A percentile compares a stretch with the other conserved stretches of the same genome.
Conservation (phyloP, 2,329 filamentous ascomycete species). For the Chaetoscypha palmicola region DNA sequence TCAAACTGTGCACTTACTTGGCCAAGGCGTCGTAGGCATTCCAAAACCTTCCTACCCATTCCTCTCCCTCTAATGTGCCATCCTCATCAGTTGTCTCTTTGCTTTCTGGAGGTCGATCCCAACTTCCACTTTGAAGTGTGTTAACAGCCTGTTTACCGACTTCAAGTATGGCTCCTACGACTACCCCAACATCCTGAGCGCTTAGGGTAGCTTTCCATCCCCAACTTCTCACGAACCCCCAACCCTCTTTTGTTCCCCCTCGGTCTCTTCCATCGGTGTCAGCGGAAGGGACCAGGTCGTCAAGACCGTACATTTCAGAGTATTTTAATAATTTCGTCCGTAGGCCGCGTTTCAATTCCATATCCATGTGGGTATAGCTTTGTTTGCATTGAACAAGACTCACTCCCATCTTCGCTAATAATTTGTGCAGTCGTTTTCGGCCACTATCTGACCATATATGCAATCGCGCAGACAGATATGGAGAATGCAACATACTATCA, state of each 20-base stretch:
- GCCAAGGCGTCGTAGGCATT: conserved; percentile 66
- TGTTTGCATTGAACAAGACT: conserved; percentile 90
- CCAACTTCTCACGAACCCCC: conserved; percentile 97
- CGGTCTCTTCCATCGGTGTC: conserved; percentile 64
- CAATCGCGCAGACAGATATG: conserved; percentile 83
- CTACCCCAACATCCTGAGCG: conserved; percentile 88
- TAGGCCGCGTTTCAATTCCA: conserved; percentile 84
- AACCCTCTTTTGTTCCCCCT: conserved; percentile 75
- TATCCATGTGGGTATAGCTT: conserved; percentile 97
- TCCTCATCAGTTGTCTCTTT: conserved; percentile 41
- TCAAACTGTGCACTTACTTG: conserved; percentile 43
- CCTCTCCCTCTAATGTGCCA: conserved; percentile 46
- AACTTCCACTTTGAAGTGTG: conserved; percentile 23
- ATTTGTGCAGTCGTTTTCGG: conserved; percentile 81
- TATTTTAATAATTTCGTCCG: conserved; percentile 84
- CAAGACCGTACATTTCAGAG: conserved; percentile 85
- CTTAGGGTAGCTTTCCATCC: conserved; percentile 93
- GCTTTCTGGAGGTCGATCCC: conserved; percentile 32
- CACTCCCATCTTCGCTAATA: conserved; percentile 97
- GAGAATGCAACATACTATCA: conserved; percentile 96
- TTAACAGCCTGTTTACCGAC: conserved; percentile 55
- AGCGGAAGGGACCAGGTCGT: conserved; percentile 80
- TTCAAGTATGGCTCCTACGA: conserved; percentile 86
- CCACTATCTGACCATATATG: conserved; percentile 93
- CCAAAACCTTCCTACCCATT: conserved; percentile 64